These are phyloP conservation scores for Phaseolus coccineus DNA, from an alignment of 331 rosid genomes.

Conservation along the genomic window DNA sequence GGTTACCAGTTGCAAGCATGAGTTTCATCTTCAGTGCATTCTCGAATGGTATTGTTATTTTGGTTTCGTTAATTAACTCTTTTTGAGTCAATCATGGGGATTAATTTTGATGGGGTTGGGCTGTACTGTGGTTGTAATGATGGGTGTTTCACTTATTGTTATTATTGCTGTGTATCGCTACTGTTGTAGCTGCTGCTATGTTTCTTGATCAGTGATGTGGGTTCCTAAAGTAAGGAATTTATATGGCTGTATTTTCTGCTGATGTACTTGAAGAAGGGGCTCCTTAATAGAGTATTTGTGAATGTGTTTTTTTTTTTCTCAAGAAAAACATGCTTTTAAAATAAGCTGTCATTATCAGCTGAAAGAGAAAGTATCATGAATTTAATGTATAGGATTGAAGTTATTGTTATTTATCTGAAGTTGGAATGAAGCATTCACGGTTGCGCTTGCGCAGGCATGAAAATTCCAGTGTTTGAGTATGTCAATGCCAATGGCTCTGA, in stretches of 20 bases:
- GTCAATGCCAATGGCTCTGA: constrained; percentile 13
- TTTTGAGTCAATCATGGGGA: constrained; percentile 7
- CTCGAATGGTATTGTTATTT: constrained; percentile 77
- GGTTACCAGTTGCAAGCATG: constrained; percentile 96
- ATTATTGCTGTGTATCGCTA: not conserved
- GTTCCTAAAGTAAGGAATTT: constrained; percentile 20
- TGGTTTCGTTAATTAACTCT: constrained; percentile 6
- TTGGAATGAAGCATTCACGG: not conserved
- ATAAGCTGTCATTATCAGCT: constrained; percentile 7
- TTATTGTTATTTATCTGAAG: constrained; percentile 1
- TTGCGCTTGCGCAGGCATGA: constrained; percentile 22
- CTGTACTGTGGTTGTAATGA: constrained; percentile 1
- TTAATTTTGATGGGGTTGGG: not conserved
- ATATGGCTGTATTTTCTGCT: not conserved
- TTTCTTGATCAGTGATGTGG: constrained; percentile 9
- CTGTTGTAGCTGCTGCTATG: constrained; percentile 7
- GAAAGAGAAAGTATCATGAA: not conserved
- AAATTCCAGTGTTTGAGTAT: constrained; percentile 11
- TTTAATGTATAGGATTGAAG: constrained; percentile 5
- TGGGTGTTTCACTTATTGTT: constrained; percentile 22
- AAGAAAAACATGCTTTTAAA: constrained; percentile 16
- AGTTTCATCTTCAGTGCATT: constrained; percentile 96
- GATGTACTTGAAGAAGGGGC: constrained; percentile 15
- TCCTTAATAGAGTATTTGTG: not conserved
- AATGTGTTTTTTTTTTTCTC: not conserved